These are phyloP conservation scores for Haematococcus sp. DNA, from an alignment of 139 green algal genomes.

Conservation along the genomic window DNA sequence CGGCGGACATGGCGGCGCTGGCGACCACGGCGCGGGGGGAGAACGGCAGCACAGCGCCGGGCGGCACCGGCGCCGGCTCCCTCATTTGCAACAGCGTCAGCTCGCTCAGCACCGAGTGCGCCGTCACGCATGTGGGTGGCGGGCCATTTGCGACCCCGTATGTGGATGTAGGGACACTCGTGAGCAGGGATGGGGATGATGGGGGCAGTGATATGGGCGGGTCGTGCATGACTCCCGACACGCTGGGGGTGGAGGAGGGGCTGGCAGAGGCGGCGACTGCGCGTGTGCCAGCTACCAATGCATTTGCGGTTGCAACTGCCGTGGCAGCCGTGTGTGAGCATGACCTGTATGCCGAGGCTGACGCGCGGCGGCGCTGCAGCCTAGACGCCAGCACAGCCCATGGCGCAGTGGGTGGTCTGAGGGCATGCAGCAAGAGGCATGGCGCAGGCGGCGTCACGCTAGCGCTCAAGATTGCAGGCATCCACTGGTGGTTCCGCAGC, in stretches of 20 bases:
- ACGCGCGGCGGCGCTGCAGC: background rate
- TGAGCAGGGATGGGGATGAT: no score
- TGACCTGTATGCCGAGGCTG: background rate
- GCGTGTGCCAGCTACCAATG: background rate
- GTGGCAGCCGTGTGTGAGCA: background rate
- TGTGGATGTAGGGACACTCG: no score
- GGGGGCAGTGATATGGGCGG: no score
- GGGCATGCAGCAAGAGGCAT: background rate
- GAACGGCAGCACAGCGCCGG: no score
- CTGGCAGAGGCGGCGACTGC: background rate
- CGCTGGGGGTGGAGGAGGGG: background rate
- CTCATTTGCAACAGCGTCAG: no score
- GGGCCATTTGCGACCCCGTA: no score
- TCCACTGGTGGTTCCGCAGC: constrained; percentile 96
- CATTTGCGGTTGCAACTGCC: background rate
- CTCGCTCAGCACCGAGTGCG: no score
- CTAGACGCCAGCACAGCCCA: background rate
- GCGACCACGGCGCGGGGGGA: no score
- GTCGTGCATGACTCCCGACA: no score
- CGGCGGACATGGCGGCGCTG: no score
- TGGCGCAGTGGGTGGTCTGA: background rate
- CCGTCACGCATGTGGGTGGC: no score
- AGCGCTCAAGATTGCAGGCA: constrained; percentile 89
- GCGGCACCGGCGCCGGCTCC: no score
- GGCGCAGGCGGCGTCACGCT: constrained; percentile 54